Conservation (phyloP, 441 rosid genomes). For the Populus tomentosa region DNA sequence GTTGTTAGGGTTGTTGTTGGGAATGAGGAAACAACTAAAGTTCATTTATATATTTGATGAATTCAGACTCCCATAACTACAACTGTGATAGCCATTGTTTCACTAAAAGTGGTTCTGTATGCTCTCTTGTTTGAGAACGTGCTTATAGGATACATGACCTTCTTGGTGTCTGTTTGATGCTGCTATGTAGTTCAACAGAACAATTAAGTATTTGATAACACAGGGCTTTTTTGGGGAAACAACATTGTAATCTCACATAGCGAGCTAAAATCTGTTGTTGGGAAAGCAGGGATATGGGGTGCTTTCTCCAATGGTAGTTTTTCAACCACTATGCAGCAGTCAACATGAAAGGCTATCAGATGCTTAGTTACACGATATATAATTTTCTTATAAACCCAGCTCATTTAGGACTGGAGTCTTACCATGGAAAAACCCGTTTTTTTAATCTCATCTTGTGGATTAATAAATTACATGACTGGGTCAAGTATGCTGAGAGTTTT, state of each 20-base stretch:
- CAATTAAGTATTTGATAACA: not conserved
- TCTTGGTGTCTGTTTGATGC: not conserved
- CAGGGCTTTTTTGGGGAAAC: not conserved
- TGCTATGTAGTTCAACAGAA: not conserved
- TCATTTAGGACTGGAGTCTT: not conserved
- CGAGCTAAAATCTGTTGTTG: not conserved
- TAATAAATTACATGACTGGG: not conserved
- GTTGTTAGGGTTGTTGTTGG: not conserved
- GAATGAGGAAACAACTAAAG: not conserved
- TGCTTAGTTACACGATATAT: not conserved
- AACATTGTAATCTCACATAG: not conserved
- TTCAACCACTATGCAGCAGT: not conserved
- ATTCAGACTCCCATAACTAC: not conserved
- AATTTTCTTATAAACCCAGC: not conserved
- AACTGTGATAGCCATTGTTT: not conserved
- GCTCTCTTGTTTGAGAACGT: not conserved
- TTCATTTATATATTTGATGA: not conserved
- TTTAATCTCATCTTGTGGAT: not conserved
- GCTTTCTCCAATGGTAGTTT: not conserved
- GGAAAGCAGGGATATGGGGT: not conserved
- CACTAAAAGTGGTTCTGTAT: not conserved
- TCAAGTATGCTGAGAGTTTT: conserved; percentile 2
- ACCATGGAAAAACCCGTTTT: not conserved
- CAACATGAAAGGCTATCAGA: not conserved
- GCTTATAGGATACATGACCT: not conserved